Evolutionary conservation across 1,284 basidiomycete genomes (phyloP).

Genomic region (Leccinum huronense): DNA sequence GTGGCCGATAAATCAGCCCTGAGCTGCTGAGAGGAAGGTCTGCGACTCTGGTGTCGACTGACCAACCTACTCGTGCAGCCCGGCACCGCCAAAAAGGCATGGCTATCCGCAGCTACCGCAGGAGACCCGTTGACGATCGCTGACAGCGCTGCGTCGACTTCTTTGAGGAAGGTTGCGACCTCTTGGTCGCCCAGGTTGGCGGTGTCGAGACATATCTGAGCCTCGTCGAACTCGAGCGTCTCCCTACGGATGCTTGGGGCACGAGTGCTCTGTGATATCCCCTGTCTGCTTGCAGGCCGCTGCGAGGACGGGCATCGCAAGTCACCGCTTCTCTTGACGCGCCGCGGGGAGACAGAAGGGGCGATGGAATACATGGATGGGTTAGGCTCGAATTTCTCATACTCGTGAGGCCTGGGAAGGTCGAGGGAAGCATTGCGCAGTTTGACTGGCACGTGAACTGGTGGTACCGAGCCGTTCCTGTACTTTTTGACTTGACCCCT

Average conservation of each 20-base stretch:
- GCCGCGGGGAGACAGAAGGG: slow-evolving; percentile 29
- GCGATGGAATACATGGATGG: slow-evolving; percentile 35
- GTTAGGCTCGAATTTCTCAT: slow-evolving; percentile 29
- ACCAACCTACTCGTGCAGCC: slow-evolving; percentile 26
- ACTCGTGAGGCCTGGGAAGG: slow-evolving; percentile 29
- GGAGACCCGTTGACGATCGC: slow-evolving; percentile 28
- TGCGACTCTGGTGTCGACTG: slow-evolving; percentile 33
- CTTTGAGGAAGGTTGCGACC: slow-evolving; percentile 34
- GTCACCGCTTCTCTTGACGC: slow-evolving; percentile 27
- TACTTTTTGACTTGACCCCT: slow-evolving; percentile 34
- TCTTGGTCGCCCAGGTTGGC: slow-evolving; percentile 33
- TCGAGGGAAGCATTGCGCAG: slow-evolving; percentile 33
- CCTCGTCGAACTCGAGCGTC: slow-evolving; percentile 33
- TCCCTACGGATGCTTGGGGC: slow-evolving; percentile 33
- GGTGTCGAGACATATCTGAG: slow-evolving; percentile 32
- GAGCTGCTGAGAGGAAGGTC: slow-evolving; percentile 31
- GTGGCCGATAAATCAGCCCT: slow-evolving; percentile 34
- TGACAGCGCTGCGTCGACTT: slow-evolving; percentile 31
- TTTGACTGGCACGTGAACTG: slow-evolving; percentile 31
- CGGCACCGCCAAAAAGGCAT: slow-evolving; percentile 33
- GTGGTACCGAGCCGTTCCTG: slow-evolving; percentile 33
- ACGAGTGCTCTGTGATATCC: slow-evolving; percentile 23
- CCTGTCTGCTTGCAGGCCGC: slow-evolving; percentile 31
- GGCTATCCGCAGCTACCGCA: slow-evolving; percentile 34
- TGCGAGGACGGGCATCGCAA: slow-evolving; percentile 27